phyloP scores from a whole-genome alignment of 2,329 filamentous ascomycete species.

The Penicillium sp. region DNA sequence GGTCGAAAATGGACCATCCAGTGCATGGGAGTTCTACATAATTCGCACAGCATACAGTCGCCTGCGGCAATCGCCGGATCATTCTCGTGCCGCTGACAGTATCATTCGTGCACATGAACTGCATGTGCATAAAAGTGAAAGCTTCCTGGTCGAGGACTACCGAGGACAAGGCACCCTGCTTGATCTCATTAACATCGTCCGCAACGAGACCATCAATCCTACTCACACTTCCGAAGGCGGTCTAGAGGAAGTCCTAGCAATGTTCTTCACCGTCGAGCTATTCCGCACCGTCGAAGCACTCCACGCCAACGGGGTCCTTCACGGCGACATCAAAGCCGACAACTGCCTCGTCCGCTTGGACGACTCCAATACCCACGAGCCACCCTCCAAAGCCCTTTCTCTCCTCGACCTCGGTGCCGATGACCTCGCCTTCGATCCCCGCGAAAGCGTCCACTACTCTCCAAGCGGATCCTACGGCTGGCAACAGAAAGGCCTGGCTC shows the following conservation, averaged over 20 bases:
- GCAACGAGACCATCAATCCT: constrained; percentile 58
- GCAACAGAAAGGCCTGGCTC: constrained; percentile 70
- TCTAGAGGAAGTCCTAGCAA: constrained; percentile 86
- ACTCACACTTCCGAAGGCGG: constrained; percentile 52
- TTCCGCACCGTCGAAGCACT: constrained; percentile 85
- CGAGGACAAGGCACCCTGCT: constrained; percentile 86
- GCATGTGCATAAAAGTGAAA: constrained; percentile 86
- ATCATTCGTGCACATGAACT: constrained; percentile 82
- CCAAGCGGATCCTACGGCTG: constrained; percentile 74
- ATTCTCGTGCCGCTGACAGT: constrained; percentile 67
- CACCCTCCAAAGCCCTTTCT: constrained; percentile 26
- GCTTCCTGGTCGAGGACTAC: constrained; percentile 82
- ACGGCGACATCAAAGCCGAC: constrained; percentile 93
- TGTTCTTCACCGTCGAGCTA: constrained; percentile 93
- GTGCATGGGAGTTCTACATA: constrained; percentile 94
- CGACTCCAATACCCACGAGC: constrained; percentile 31
- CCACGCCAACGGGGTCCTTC: constrained; percentile 73
- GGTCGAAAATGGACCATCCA: constrained; percentile 78
- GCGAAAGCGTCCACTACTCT: constrained; percentile 56
- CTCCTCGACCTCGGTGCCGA: constrained; percentile 30
- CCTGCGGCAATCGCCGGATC: constrained; percentile 57
- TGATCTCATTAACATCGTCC: constrained; percentile 87
- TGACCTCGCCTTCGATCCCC: constrained; percentile 19
- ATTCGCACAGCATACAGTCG: constrained; percentile 77
- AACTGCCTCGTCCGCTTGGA: constrained; percentile 90